Evolutionary conservation across 345 rosid genomes (phyloP).

Genomic region (Populus tremula): DNA sequence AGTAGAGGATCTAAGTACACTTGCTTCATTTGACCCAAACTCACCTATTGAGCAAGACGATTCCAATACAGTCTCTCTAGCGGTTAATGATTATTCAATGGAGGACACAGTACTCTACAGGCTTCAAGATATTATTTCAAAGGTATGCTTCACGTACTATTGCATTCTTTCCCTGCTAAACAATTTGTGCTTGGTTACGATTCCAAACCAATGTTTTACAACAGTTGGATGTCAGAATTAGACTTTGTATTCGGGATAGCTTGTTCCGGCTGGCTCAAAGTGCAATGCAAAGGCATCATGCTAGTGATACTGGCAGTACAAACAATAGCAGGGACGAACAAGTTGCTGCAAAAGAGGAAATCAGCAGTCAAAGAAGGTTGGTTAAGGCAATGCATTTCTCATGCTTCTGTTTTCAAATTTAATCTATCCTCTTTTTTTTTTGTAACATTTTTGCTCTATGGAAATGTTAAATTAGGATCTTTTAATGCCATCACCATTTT

Average conservation of each 20-base stretch:
- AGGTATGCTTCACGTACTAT: conserved; percentile 46
- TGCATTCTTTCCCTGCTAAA: conserved; percentile 18
- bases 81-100: conserved; percentile 42
- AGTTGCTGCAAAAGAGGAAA: conserved; percentile 41
- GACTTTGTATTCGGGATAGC: conserved; percentile 89
- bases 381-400: conserved; percentile 21
- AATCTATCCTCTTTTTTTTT: too few species aligned
- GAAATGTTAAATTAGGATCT: too few species aligned
- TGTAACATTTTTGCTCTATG: too few species aligned
- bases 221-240: conserved; percentile 68
- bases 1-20: conserved; percentile 37
- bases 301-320: conserved; percentile 50
- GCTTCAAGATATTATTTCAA: conserved; percentile 71
- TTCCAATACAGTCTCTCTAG: conserved; percentile 43
- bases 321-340: conserved; percentile 52
- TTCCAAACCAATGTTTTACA: conserved; percentile 25
- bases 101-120: conserved; percentile 55
- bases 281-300: conserved; percentile 68
- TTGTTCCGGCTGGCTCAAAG: conserved; percentile 92
- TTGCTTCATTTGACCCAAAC: conserved; percentile 54
- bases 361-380: conserved; percentile 45
- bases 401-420: too few species aligned
- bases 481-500: too few species aligned
- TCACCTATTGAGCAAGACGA: conserved; percentile 58
- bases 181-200: conserved; percentile 17